Conservation (phyloP, 805 yeast species). For the Wickerhamiella parazyma region DNA sequence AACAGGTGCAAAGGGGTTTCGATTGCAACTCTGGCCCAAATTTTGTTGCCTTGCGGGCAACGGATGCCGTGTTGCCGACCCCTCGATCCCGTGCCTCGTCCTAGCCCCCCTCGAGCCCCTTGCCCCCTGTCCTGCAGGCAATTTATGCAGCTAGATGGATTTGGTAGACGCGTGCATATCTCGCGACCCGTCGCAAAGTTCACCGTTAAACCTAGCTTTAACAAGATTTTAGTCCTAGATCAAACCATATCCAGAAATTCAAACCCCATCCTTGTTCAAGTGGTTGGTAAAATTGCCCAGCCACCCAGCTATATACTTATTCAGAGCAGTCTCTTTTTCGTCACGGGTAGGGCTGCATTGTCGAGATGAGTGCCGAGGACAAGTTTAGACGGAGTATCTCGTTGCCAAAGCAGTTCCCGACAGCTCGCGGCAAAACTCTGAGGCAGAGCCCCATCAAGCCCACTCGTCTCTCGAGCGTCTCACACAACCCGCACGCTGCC, state of each 20-base stretch:
- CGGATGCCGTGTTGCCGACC: too few relatives aligned
- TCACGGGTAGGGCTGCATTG: neutral
- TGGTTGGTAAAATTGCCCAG: neutral
- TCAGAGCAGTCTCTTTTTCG: neutral
- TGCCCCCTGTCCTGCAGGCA: neutral
- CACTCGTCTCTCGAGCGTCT: constrained; percentile 2
- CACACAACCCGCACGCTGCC: constrained; percentile 5
- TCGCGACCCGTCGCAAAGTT: neutral
- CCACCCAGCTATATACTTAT: neutral
- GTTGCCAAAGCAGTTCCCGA: constrained; percentile 6
- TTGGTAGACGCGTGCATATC: neutral
- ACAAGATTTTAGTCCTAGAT: too few relatives aligned
- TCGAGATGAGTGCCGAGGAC: neutral
- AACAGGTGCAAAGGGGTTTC: too few relatives aligned
- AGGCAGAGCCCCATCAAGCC: constrained; percentile 4
- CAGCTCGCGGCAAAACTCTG: neutral
- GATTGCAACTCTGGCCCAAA: too few relatives aligned
- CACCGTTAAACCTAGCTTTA: too few relatives aligned
- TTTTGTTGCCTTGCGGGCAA: too few relatives aligned
- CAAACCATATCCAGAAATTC: too few relatives aligned
- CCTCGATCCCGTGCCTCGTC: too few relatives aligned
- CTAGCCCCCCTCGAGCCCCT: too few relatives aligned
- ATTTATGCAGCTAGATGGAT: neutral
- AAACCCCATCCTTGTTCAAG: neutral
- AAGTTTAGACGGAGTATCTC: constrained; percentile 8